Conservation (phyloP, 208 protist species). For the Crithidia expoeki region DNA sequence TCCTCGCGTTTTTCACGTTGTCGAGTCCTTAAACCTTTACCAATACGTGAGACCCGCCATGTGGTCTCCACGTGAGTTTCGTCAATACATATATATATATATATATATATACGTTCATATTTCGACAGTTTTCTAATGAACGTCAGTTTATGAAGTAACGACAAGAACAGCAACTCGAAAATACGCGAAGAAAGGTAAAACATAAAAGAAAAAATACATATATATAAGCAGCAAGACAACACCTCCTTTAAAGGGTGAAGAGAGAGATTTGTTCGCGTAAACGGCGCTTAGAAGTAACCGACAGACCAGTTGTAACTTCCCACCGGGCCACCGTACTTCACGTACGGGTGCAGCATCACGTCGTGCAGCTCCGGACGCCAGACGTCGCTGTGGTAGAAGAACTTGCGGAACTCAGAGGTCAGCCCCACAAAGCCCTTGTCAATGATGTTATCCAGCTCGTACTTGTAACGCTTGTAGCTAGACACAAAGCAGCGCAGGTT, state of each 20-base stretch:
- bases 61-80: too few relatives aligned
- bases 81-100: too few relatives aligned
- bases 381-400: conserved; percentile 94
- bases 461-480: conserved; percentile 87
- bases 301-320: conserved; percentile 93
- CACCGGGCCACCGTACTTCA: conserved; percentile 83
- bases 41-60: too few relatives aligned
- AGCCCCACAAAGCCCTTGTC: conserved; percentile 92
- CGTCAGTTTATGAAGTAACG: too few relatives aligned
- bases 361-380: conserved; percentile 89
- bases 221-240: too few relatives aligned
- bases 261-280: too few relatives aligned
- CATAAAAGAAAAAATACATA: too few relatives aligned
- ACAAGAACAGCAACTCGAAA: background rate
- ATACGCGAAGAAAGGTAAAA: background rate
- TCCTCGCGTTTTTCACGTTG: too few relatives aligned
- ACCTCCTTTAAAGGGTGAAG: too few relatives aligned
- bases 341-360: conserved; percentile 88
- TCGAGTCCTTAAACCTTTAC: too few relatives aligned
- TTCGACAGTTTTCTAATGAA: too few relatives aligned
- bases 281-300: conserved; percentile 75
- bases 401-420: conserved; percentile 90
- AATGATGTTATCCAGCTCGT: conserved; percentile 89
- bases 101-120: conserved; percentile 8
- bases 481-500: conserved; percentile 81